These are phyloP conservation scores for Diaporthe sp. DNA, from an alignment of 2,329 filamentous ascomycete species.

Conservation along the genomic window DNA sequence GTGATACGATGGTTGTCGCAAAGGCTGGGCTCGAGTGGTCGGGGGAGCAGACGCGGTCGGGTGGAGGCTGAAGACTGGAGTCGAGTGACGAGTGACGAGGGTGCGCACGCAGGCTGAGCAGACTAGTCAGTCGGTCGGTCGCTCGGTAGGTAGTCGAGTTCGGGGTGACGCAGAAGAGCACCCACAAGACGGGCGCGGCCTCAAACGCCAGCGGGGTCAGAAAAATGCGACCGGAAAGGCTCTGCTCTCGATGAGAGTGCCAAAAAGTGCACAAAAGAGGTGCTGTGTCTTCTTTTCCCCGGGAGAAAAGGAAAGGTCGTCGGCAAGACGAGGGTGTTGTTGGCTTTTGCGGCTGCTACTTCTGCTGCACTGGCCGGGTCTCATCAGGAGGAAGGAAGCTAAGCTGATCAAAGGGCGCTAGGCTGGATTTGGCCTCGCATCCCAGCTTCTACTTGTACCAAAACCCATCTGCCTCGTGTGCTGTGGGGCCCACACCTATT, in stretches of 20 bases:
- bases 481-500: slow-evolving; percentile 18
- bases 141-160: slow-evolving; percentile 25
- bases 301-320: slow-evolving; percentile 33
- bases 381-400: slow-evolving; percentile 28
- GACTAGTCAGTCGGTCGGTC: slow-evolving; percentile 19
- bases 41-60: slow-evolving; percentile 35
- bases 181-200: slow-evolving; percentile 37
- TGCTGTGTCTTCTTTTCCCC: slow-evolving; percentile 30
- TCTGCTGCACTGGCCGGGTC: slow-evolving; percentile 24
- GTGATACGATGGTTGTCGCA: slow-evolving; percentile 29
- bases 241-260: slow-evolving; percentile 30
- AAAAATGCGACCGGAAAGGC: not conserved
- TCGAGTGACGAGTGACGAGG: slow-evolving; percentile 37
- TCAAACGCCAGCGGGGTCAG: slow-evolving; percentile 22
- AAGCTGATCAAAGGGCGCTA: slow-evolving; percentile 28
- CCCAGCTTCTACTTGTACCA: not conserved
- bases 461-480: slow-evolving; percentile 6
- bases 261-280: slow-evolving; percentile 26
- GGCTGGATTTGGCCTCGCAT: slow-evolving; percentile 1
- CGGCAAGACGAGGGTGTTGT: slow-evolving; percentile 32
- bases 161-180: slow-evolving; percentile 37
- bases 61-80: slow-evolving; percentile 38
- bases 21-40: slow-evolving; percentile 27
- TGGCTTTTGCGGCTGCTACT: slow-evolving; percentile 34
- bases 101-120: slow-evolving; percentile 30